Conservation (phyloP, 768 basidiomycete species). For the Lenzites betulinus region DNA sequence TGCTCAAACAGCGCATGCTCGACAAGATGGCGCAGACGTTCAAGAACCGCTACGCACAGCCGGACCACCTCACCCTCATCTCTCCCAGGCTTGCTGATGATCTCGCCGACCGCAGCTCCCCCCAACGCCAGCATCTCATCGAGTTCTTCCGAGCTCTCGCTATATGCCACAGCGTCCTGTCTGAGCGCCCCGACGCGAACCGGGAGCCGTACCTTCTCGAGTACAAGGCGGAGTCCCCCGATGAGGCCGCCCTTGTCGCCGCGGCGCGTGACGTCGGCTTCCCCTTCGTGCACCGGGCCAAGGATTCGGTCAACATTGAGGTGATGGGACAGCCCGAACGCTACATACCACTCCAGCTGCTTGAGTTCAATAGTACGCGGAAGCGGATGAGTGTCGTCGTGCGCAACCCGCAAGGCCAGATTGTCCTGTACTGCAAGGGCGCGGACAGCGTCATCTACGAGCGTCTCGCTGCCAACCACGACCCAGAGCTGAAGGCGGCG, state of each 20-base stretch:
- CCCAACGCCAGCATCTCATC: conserved; percentile 67
- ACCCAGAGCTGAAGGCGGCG: conserved; percentile 68
- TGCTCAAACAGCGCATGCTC: conserved; percentile 78
- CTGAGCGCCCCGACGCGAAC: conserved; percentile 70
- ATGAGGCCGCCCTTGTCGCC: conserved; percentile 91
- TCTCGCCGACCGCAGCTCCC: conserved; percentile 58
- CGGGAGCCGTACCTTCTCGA: conserved; percentile 63
- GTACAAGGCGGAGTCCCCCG: conserved; percentile 97
- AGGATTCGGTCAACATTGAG: conserved; percentile 82
- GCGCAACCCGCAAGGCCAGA: conserved; percentile 77
- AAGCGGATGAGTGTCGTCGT: conserved; percentile 96
- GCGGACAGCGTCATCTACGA: conserved; percentile 95
- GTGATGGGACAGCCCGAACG: conserved; percentile 88
- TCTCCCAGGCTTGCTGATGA: conserved; percentile 84
- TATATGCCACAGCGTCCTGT: conserved; percentile 88
- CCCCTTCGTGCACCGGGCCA: conserved; percentile 78
- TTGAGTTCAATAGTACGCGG: conserved; percentile 93
- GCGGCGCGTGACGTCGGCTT: conserved; percentile 94
- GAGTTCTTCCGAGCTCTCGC: conserved; percentile 96
- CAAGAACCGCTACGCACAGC: conserved; percentile 85
- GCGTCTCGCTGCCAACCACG: conserved; percentile 76
- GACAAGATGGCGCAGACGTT: conserved; percentile 71
- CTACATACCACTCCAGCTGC: conserved; percentile 73
- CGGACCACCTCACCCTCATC: conserved; percentile 83
- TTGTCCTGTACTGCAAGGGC: conserved; percentile 94